Evolutionary conservation across 352 stramenopile species (phyloP).

Genomic region (Pythium vanterpoolii): DNA sequence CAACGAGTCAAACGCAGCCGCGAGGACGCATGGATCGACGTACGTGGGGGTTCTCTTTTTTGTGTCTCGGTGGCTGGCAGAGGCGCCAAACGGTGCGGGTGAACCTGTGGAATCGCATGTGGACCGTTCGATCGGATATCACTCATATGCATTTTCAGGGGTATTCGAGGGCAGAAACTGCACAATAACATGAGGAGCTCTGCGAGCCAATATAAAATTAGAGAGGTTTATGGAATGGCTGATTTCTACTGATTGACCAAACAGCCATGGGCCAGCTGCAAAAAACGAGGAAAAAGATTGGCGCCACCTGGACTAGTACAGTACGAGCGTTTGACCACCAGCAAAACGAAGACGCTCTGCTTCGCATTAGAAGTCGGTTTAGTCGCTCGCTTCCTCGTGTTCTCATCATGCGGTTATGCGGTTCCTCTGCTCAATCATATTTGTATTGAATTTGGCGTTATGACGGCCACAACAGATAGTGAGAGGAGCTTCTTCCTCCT

Average conservation of each 20-base stretch:
- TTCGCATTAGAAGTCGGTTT: neutral
- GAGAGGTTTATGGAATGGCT: neutral
- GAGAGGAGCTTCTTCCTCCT: neutral
- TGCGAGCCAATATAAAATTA: neutral
- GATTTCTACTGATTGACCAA: neutral
- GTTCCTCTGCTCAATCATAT: neutral
- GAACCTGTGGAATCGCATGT: neutral
- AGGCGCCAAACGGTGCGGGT: constrained; percentile 1
- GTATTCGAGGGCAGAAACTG: too few relatives aligned
- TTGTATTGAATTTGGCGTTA: too few relatives aligned
- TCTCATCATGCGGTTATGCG: neutral
- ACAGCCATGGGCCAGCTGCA: constrained; percentile 1
- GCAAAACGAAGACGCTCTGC: neutral
- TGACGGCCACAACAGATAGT: neutral
- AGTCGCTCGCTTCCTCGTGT: neutral
- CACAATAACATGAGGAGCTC: neutral
- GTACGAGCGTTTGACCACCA: neutral
- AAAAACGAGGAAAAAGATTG: constrained; percentile 1
- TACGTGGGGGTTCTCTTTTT: constrained; percentile 12
- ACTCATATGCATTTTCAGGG: too few relatives aligned
- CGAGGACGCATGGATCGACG: neutral
- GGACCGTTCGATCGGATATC: neutral
- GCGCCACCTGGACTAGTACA: too few relatives aligned
- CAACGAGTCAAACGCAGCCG: too few relatives aligned
- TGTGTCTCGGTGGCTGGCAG: neutral